phyloP scores from a whole-genome alignment of 2,329 filamentous ascomycete genomes.

The Sporothrix humicola region DNA sequence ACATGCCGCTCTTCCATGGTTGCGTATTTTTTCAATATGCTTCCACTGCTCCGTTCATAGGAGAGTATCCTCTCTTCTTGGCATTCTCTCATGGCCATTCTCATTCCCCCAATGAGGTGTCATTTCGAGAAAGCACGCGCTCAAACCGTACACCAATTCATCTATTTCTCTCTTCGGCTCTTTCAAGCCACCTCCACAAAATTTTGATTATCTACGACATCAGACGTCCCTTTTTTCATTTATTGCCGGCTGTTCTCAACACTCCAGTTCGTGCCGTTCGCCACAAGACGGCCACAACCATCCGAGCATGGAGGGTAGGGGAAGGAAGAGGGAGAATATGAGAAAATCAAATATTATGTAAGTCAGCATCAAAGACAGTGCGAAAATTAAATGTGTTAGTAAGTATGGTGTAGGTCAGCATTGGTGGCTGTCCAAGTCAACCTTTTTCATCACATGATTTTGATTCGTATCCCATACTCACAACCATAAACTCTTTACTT shows the following conservation, averaged over 20 bases:
- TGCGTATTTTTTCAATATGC: not conserved
- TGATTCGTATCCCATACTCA: not conserved
- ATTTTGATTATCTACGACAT: not conserved
- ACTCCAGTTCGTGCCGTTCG: not conserved
- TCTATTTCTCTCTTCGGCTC: not conserved
- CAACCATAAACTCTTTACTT: too few relatives aligned
- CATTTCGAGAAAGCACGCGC: not conserved
- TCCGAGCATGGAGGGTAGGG: slow-evolving; percentile 44
- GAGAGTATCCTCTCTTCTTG: not conserved
- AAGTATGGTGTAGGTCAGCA: not conserved
- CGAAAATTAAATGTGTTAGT: too few relatives aligned
- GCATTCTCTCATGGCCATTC: not conserved
- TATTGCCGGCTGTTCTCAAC: slow-evolving; percentile 5
- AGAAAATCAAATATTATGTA: not conserved
- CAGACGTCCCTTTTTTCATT: too few relatives aligned
- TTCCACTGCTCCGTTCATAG: not conserved
- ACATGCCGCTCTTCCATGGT: not conserved
- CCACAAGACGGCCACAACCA: not conserved
- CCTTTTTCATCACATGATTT: not conserved
- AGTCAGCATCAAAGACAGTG: too few relatives aligned
- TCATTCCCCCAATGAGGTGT: not conserved
- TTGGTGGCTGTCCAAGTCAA: not conserved
- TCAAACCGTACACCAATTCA: not conserved
- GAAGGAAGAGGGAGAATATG: too few relatives aligned
- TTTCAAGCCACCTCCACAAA: slow-evolving; percentile 4